Conservation (phyloP, 768 basidiomycete species). For the Daedalea quercina region DNA sequence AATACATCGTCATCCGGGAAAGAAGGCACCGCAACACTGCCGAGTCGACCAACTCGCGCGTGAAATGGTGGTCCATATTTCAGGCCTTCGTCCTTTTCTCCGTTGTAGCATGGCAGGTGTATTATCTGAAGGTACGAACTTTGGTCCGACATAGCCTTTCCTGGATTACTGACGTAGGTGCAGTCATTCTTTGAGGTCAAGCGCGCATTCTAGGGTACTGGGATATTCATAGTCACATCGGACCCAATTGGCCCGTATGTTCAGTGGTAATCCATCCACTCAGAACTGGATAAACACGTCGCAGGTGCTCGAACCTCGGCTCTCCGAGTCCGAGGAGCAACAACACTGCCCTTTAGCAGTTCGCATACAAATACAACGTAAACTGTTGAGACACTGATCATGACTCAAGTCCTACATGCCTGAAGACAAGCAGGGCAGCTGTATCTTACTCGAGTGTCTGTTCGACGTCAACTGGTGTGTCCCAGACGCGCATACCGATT, state of each 20-base stretch:
- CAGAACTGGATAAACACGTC: neutral
- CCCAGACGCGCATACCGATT: no score
- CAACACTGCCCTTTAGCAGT: no score
- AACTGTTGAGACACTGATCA: no score
- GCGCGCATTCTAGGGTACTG: constrained; percentile 55
- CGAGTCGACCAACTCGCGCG: constrained; percentile 87
- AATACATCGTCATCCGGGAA: constrained; percentile 95
- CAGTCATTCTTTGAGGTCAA: constrained; percentile 90
- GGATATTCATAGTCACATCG: no score
- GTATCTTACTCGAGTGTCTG: no score
- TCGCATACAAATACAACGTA: no score
- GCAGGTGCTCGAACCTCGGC: no score
- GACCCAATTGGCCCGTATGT: neutral
- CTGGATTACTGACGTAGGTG: constrained; percentile 2
- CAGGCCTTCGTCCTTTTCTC: constrained; percentile 83
- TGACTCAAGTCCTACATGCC: no score
- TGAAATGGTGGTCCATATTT: constrained; percentile 98
- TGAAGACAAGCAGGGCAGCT: no score
- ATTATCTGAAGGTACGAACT: constrained; percentile 78
- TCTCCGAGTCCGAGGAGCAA: no score
- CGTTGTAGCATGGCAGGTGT: constrained; percentile 95
- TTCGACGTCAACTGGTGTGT: no score
- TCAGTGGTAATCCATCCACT: neutral
- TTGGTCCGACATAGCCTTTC: neutral
- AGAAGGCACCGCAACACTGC: constrained; percentile 90